A percentile compares a stretch with the other conserved stretches of the same genome.
Evolutionary conservation across 2,329 filamentous ascomycete genomes (phyloP).

Genomic region (Fusarium sp.): DNA sequence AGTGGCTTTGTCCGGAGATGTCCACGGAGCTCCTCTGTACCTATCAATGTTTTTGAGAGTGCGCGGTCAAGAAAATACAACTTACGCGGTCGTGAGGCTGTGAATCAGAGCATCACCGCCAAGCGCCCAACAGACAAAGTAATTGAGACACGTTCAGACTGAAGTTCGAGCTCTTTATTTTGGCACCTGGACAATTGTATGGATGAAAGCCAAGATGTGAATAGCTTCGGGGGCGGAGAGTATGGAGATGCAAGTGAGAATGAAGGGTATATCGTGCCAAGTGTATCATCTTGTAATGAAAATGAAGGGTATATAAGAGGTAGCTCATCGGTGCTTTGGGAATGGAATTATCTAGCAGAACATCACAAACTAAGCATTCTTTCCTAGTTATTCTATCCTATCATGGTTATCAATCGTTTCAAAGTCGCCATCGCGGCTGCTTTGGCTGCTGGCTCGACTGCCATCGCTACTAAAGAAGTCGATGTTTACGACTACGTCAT

Average conservation of each 20-base stretch:
- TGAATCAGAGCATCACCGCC: not conserved
- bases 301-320: not conserved
- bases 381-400: not conserved
- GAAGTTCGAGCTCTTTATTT: rapidly evolving
- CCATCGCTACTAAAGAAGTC: not conserved
- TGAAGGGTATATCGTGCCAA: not conserved
- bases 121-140: not conserved
- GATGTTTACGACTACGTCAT: slow-evolving; percentile 15
- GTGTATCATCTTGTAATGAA: rapidly evolving
- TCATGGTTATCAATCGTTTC: not conserved
- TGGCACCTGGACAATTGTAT: rapidly evolving
- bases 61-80: not conserved
- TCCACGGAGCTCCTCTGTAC: not conserved
- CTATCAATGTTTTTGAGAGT: not conserved
- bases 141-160: rapidly evolving
- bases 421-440: not conserved
- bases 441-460: not conserved
- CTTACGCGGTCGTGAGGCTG: slow-evolving; percentile 1
- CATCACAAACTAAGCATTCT: not conserved
- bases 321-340: rapidly evolving
- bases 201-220: not conserved
- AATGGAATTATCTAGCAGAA: not conserved
- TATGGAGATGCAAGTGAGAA: not conserved
- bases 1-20: not conserved
- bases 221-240: not conserved